phyloP scores from a whole-genome alignment of 225 moss, liverwort and hornwort genomes.

The Physcomitrium patens region DNA sequence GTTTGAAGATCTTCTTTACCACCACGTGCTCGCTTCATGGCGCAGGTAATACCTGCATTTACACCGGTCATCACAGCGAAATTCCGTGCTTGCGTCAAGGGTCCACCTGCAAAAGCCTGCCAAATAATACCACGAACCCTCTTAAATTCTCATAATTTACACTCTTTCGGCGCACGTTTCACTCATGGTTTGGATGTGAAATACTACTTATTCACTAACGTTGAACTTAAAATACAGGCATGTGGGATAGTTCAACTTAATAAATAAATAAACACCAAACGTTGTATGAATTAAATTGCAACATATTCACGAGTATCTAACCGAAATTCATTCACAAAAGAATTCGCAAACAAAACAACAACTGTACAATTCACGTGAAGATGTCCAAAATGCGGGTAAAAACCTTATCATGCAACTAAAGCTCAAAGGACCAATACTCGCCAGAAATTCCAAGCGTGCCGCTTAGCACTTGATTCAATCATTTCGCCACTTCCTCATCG shows the following conservation, averaged over 20 bases:
- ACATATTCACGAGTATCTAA: not conserved
- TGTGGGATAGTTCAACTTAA: not conserved
- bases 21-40: slow-evolving; percentile 81
- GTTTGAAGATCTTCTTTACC: slow-evolving; percentile 91
- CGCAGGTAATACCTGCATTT: slow-evolving; percentile 91
- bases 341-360: not conserved
- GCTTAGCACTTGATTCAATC: not conserved
- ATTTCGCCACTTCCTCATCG: too few species aligned
- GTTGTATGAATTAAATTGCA: not conserved
- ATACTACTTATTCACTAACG: not conserved
- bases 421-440: slow-evolving; percentile 1
- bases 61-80: slow-evolving; percentile 97
- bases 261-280: not conserved
- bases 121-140: slow-evolving; percentile 24
- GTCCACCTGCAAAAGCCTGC: slow-evolving; percentile 92
- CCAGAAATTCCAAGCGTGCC: not conserved
- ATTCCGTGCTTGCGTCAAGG: slow-evolving; percentile 84
- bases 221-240: not conserved
- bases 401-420: not conserved
- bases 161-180: not conserved
- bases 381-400: not conserved
- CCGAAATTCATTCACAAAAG: not conserved
- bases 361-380: not conserved
- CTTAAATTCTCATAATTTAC: not conserved
- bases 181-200: not conserved